phyloP scores from a whole-genome alignment of 805 yeast species.

The Tetrapisispora nanseiensis region DNA sequence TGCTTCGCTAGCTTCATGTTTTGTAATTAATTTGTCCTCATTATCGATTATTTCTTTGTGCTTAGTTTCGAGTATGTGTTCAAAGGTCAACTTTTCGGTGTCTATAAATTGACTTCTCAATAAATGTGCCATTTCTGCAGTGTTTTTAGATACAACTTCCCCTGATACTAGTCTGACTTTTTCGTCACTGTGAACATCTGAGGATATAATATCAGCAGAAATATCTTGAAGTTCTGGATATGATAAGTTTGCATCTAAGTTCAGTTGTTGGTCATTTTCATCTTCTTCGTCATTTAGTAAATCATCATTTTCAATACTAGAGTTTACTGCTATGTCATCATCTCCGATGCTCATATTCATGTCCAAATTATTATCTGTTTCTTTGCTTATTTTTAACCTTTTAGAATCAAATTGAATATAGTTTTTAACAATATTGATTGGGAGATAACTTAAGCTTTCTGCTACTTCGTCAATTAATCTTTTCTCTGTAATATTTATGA shows the following conservation, averaged over 20 bases:
- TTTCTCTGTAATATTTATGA: slow-evolving; percentile 7
- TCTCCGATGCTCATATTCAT: slow-evolving; percentile 20
- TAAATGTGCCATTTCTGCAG: slow-evolving; percentile 22
- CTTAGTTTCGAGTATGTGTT: slow-evolving; percentile 7
- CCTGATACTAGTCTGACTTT: slow-evolving; percentile 13
- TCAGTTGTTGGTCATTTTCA: slow-evolving; percentile 10
- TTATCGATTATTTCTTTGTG: background rate
- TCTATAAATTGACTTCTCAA: slow-evolving; percentile 14
- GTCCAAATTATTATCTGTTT: slow-evolving; percentile 9
- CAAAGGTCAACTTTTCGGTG: slow-evolving; percentile 9
- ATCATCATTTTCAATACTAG: slow-evolving; percentile 2
- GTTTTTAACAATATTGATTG: slow-evolving; percentile 9
- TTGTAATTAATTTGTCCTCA: slow-evolving; percentile 6
- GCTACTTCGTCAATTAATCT: slow-evolving; percentile 18
- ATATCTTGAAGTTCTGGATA: slow-evolving; percentile 4
- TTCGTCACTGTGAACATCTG: slow-evolving; percentile 2
- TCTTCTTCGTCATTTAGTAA: slow-evolving; percentile 6
- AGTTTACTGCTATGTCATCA: slow-evolving; percentile 6
- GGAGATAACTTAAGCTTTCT: slow-evolving; percentile 13
- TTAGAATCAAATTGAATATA: slow-evolving; percentile 15
- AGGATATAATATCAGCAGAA: background rate
- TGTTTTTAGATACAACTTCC: slow-evolving; percentile 21
- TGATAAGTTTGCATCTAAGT: slow-evolving; percentile 9
- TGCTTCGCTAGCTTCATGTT: slow-evolving; percentile 28
- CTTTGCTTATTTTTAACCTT: slow-evolving; percentile 10